These are phyloP conservation scores for Tricholoma furcatifolium DNA, from an alignment of 768 basidiomycete genomes.

Conservation along the genomic window DNA sequence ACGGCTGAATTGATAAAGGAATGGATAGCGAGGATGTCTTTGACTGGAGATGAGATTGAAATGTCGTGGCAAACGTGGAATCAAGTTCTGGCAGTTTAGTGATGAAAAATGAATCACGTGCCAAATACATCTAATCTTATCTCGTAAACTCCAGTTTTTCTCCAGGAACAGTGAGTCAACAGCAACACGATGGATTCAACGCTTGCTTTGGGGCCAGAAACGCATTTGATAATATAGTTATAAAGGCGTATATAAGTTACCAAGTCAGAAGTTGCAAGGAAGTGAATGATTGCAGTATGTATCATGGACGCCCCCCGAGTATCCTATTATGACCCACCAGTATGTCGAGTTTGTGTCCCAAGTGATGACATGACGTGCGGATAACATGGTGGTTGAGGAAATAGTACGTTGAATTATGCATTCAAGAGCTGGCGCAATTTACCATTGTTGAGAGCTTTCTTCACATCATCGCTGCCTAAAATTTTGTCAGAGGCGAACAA, in stretches of 20 bases:
- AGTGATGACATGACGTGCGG: too few species aligned
- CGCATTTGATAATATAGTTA: too few species aligned
- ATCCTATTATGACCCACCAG: too few species aligned
- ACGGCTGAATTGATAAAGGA: background rate
- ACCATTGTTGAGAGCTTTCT: constrained; percentile 28
- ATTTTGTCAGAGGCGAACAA: background rate
- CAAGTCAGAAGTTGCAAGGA: too few species aligned
- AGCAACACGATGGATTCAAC: too few species aligned
- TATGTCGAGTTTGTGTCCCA: too few species aligned
- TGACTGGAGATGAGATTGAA: background rate
- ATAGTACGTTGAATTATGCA: constrained; percentile 26
- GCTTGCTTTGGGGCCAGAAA: too few species aligned
- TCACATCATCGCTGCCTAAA: constrained; percentile 39
- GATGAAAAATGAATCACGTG: background rate
- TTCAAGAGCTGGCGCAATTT: constrained; percentile 27
- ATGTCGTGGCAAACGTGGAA: background rate
- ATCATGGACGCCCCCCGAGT: too few species aligned
- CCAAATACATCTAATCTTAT: constrained; percentile 3
- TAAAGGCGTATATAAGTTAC: too few species aligned
- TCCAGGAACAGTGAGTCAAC: background rate
- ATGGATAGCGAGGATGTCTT: background rate
- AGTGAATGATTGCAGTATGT: too few species aligned
- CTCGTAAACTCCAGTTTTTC: background rate
- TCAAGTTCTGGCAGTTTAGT: background rate
- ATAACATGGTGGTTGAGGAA: background rate